Percentiles rank a stretch among this genome's conserved stretches.
phyloP scores from a whole-genome alignment of 768 basidiomycete species.

The Lactifluus piperatus region DNA sequence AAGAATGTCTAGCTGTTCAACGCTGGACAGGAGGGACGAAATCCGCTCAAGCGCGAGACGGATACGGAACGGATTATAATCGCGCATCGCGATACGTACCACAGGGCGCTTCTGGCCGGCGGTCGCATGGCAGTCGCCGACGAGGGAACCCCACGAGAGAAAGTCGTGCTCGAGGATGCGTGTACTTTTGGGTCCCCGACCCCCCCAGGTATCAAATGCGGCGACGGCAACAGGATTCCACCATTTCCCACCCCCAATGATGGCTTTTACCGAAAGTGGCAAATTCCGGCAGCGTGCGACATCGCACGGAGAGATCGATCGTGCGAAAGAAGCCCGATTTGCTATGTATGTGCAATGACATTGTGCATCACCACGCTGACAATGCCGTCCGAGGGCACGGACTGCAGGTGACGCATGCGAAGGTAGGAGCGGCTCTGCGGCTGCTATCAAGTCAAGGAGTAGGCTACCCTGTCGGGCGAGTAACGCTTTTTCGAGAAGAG shows the following conservation, averaged over 20 bases:
- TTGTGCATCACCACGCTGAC: slow-evolving; percentile 12
- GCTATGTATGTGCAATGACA: slow-evolving; percentile 2
- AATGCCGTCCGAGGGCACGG: slow-evolving; percentile 1
- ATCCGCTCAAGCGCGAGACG: not conserved
- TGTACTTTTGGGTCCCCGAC: not conserved
- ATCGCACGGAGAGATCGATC: slow-evolving; percentile 4
- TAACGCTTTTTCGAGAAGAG: not conserved
- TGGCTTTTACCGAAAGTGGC: no score
- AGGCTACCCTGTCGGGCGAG: not conserved
- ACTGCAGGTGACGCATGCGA: not conserved
- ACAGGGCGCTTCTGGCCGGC: not conserved
- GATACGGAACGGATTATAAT: slow-evolving; percentile 7
- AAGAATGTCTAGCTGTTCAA: no score
- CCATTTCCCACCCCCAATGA: no score
- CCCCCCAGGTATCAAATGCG: not conserved
- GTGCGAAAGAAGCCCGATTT: not conserved
- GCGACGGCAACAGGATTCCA: no score
- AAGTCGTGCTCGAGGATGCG: slow-evolving; percentile 5
- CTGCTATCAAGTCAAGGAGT: not conserved
- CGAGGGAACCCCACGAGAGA: slow-evolving; percentile 5
- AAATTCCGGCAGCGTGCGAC: not conserved
- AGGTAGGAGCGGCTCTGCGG: not conserved
- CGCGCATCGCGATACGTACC: not conserved
- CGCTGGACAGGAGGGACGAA: no score
- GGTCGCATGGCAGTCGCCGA: slow-evolving; percentile 9